These are phyloP conservation scores for Glycine latifolia DNA, from an alignment of 306 rosid species.

Conservation along the genomic window DNA sequence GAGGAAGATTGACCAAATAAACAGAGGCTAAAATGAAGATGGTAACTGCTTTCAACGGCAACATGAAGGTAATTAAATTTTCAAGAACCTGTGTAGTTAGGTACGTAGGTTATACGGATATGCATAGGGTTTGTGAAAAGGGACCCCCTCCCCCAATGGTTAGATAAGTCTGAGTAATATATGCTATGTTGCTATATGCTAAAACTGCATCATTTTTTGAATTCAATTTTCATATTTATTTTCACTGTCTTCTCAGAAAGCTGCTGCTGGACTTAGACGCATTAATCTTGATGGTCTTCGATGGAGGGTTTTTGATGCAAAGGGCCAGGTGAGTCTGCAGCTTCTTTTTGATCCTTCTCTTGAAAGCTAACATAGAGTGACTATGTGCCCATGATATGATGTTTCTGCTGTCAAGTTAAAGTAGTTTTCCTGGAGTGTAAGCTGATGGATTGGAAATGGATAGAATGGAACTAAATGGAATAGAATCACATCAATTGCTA, in stretches of 20 bases:
- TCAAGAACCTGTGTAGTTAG: neutral
- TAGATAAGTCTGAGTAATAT: neutral
- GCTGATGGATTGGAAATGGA: slow-evolving; percentile 11
- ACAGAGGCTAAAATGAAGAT: slow-evolving; percentile 43
- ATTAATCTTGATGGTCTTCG: slow-evolving; percentile 88
- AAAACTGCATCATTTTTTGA: neutral
- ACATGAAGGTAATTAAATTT: slow-evolving; percentile 52
- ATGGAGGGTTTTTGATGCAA: slow-evolving; percentile 94
- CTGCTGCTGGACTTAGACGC: slow-evolving; percentile 87
- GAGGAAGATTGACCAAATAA: slow-evolving; percentile 28
- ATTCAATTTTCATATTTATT: neutral
- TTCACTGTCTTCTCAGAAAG: slow-evolving; percentile 64
- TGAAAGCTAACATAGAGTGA: neutral
- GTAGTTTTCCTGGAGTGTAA: neutral
- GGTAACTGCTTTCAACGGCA: slow-evolving; percentile 44
- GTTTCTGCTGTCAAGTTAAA: slow-evolving; percentile 11
- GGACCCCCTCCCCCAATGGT: neutral
- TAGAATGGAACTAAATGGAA: neutral
- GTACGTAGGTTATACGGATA: neutral
- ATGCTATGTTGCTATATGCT: neutral
- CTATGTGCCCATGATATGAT: neutral
- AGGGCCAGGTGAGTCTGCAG: slow-evolving; percentile 74
- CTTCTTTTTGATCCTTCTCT: slow-evolving; percentile 13
- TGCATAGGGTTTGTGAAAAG: slow-evolving; percentile 48
- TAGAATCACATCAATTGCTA: neutral